Evolutionary conservation across 2,329 filamentous ascomycete genomes (phyloP), one percentile per base, ranked within the genome.

Genomic region (Cercospora janseana): DNA sequence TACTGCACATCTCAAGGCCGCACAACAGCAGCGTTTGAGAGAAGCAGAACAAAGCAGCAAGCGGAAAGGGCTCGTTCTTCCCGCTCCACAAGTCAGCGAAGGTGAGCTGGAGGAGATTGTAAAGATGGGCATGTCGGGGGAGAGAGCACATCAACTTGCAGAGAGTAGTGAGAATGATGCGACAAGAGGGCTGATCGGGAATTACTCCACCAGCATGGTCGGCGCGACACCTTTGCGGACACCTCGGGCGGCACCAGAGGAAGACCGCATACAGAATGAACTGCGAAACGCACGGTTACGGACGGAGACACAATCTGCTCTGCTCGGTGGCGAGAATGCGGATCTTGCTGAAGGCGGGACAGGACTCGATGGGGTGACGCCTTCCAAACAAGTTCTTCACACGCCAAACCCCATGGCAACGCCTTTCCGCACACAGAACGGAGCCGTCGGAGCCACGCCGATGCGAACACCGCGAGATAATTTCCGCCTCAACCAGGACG

Each of bases 11-110:
- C 81, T 92, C 44, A 95, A 94, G 71, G 93, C 93, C 18, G 93
- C 89, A 0, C 91, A 96, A 66, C 83, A 92, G 80, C 92, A 97
- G 67, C 93, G 87, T 68, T 87, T 98, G 49, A 82, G 93, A 21
- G 93, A 98, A 72, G 93, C 93, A 2, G 93, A 98, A 70, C 92
- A 95, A 70, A 94, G 88, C 73, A 96, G 89, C 75, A 97, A 95
- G 72, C 82, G 93, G 51, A 82, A 89, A 51, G 75, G 85, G 5
- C 76, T 98, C n/a, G 83, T 85, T 37, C 75, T 98, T 20, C 93
- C 93, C 6, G 77, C 87, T 18, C 93, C 93, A 6, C 93, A 98
- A 71, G 89, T 98, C 62, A 85, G 88, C 68, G 93, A 98, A 64
- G 80, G 83, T 34, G 93, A 98, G 71, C 76, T 98, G 52, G 93